These are phyloP conservation scores for Acarospora socialis DNA, from an alignment of 2,329 filamentous ascomycete genomes.

Conservation along the genomic window DNA sequence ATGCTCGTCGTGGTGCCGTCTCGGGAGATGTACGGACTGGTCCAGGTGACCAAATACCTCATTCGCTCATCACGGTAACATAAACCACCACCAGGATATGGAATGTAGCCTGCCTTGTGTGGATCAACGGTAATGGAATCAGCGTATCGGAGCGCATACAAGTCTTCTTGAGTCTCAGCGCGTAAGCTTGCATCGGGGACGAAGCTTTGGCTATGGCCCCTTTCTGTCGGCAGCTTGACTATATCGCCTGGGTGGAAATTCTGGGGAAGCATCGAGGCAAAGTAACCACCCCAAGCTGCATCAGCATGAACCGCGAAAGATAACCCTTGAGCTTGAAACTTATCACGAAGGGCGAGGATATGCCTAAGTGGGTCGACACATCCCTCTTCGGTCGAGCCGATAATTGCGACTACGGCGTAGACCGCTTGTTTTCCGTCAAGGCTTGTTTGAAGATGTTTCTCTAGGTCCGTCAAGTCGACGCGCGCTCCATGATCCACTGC, in stretches of 20 bases:
- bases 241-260: constrained; percentile 18
- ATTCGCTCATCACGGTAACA: constrained; percentile 32
- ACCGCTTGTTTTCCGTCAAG: constrained; percentile 23
- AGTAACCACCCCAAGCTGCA: constrained; percentile 39
- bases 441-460: constrained; percentile 20
- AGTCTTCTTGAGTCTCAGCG: constrained; percentile 25
- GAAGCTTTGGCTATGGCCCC: constrained; percentile 18
- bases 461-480: constrained; percentile 23
- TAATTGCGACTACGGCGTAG: constrained; percentile 31
- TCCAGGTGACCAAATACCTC: constrained; percentile 32
- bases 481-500: constrained; percentile 28
- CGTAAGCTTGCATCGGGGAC: constrained; percentile 25
- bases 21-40: constrained; percentile 26
- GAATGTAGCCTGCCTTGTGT: constrained; percentile 35
- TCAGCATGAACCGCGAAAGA: constrained; percentile 35
- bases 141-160: constrained; percentile 26
- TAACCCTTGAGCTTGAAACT: constrained; percentile 28
- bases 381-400: constrained; percentile 36
- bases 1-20: constrained; percentile 25
- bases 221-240: constrained; percentile 18
- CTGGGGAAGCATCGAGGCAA: constrained; percentile 30
- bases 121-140: constrained; percentile 37
- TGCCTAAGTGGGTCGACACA: constrained; percentile 29
- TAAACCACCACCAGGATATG: constrained; percentile 33
- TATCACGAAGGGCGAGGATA: constrained; percentile 27